Conservation (phyloP, 2,329 filamentous ascomycete genomes). For the Aspergillus glaucus region DNA sequence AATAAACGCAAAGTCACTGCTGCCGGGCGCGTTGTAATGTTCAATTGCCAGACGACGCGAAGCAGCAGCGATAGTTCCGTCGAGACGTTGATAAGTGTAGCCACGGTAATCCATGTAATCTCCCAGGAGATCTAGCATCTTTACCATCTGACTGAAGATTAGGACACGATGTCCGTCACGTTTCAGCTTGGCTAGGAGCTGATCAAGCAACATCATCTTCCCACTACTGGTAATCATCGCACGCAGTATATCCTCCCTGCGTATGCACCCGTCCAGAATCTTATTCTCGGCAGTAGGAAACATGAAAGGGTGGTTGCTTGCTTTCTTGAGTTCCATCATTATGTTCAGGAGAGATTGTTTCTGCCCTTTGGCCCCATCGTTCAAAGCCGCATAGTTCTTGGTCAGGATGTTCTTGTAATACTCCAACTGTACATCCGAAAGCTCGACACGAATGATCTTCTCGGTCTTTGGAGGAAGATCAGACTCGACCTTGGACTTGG, state of each 20-base stretch:
- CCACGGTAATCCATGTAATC: slow-evolving; percentile 89
- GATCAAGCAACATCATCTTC: slow-evolving; percentile 98
- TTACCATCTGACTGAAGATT: slow-evolving; percentile 99
- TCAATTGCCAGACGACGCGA: slow-evolving; percentile 91
- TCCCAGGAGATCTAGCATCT: slow-evolving; percentile 91
- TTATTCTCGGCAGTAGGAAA: slow-evolving; percentile 90
- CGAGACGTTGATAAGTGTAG: slow-evolving; percentile 91
- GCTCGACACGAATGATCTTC: slow-evolving; percentile 96
- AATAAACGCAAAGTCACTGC: slow-evolving; percentile 92
- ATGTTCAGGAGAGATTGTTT: slow-evolving; percentile 96
- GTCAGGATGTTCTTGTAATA: slow-evolving; percentile 99
- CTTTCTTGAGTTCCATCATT: slow-evolving; percentile 99
- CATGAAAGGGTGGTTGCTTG: slow-evolving; percentile 98
- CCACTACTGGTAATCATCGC: slow-evolving; percentile 93
- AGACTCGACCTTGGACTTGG: slow-evolving; percentile 95
- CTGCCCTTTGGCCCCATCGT: slow-evolving; percentile 80
- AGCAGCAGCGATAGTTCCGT: slow-evolving; percentile 86
- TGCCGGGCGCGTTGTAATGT: slow-evolving; percentile 95
- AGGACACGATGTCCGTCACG: slow-evolving; percentile 91
- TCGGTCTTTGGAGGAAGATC: slow-evolving; percentile 95
- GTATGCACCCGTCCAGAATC: slow-evolving; percentile 70
- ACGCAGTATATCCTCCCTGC: slow-evolving; percentile 85
- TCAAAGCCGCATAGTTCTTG: slow-evolving; percentile 89
- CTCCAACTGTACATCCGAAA: slow-evolving; percentile 92
- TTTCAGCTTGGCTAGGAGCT: slow-evolving; percentile 87